Evolutionary conservation across 495 filamentous ascomycete species (phyloP), one percentile per base, ranked within the genome.

Genomic region (Podospora australis): DNA sequence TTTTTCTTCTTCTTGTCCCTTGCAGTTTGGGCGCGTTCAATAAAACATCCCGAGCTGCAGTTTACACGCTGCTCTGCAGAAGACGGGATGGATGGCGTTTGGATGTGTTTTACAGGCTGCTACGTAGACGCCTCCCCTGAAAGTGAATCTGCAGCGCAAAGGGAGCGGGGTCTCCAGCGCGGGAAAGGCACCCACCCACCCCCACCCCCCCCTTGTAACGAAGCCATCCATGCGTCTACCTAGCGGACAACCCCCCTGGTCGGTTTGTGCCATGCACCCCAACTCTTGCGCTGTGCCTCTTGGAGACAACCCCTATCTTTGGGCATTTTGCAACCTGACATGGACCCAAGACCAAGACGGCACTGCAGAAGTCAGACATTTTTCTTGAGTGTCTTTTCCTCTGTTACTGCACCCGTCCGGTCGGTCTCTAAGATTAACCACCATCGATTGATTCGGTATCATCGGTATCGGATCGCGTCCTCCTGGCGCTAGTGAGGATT

Each of bases 291-390:
- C n/a, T 52, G 51, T 57, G 55, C 43, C 48, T 51, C 55, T 55
- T 57, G 54, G n/a, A n/a, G 35, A 42, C 48, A 53, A 55, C 61
- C 56, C 62, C 56, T 65, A 60, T 64, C 55, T 64, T 43, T 51
- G 50, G 58, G 52, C 49, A 40, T 54, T 59, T 58, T 53, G 58
- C 58, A 48, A 64, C 58, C 61, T 49, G 56, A 64, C 57, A 49
- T 52, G 55, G 51, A n/a, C n/a, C n/a, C n/a, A n/a, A n/a, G 51
- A 41, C 48, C 46, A 32, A 53, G 50, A 56, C 55, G 47, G 55
- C 45, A 50, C 14, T 34, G 34, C 48, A 53, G 52, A 42, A 40
- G 34, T 21, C 43, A 42, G 52, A 36, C 50, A 57, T 48, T 53
- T 62, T 59, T 54, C n/a, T n/a, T n/a, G n/a, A n/a, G n/a, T n/a